Base-by-base conservation (phyloP, 2,329 filamentous ascomycete genomes). In the Aspergillus oerlinghausenensis region DNA sequence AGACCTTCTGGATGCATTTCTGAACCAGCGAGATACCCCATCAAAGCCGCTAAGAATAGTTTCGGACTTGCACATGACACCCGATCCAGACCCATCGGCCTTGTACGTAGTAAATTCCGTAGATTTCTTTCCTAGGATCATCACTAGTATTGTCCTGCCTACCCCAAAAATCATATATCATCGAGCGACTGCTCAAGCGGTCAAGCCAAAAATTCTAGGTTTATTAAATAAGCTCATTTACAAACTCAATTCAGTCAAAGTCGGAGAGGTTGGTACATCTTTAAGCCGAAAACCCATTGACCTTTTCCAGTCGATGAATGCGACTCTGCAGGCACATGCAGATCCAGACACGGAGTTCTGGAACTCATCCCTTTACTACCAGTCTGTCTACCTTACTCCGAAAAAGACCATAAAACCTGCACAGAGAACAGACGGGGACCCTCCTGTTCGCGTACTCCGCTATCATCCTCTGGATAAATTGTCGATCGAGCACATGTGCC, bases 31-130 rank as follows among this genome's bases (percentile, higher is more conserved):
- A 38, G 5, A 38, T 17, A 38, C 32, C 38, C 28, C 50, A 55
- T 50, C 25, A 48, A 11, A 17, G 29, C 45, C 26, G 49, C 58
- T 60, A 59, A 58, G 56, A 55, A 59, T 60, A 60, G 56, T 60
- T 48, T 45, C 50, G 51, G 53, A 50, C 57, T 61, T 47, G 57
- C 59, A 61, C 59, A 55, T 61, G 59, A 61, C 55, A 61, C 55
- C 55, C 48, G 55, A 56, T 56, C 52, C 28, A 53, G 59, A 57
- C 56, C 59, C 56, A 59, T 59, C 52, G 29, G 42, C 9, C 10
- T 40, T 28, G 21, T 49, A 23, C 21, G 21, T 23, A 23, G 25
- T 26, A 26, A 51, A 53, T 59, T 60, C 56, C 59, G 55, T 61
- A 50, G 57, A 57, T 50, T 55, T 61, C 55, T 54, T 19, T 51